phyloP scores from a whole-genome alignment of 2,329 filamentous ascomycete species.

The Grosmannia clavigera region DNA sequence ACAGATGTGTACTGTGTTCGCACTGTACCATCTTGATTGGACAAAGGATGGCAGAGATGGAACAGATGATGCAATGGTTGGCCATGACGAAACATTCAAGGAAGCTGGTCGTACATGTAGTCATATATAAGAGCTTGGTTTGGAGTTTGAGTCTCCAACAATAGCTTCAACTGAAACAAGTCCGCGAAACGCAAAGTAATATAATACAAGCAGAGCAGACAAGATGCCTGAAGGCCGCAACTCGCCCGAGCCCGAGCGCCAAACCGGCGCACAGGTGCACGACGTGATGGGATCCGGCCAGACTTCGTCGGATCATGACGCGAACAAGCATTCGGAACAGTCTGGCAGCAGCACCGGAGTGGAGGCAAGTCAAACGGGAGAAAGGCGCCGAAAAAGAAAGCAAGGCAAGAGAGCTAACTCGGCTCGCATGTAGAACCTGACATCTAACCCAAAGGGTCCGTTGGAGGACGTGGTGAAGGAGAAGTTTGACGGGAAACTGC shows the following conservation, averaged over 20 bases:
- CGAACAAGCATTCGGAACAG: slow-evolving; percentile 25
- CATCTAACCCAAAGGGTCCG: slow-evolving; percentile 53
- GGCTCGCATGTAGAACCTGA: slow-evolving; percentile 28
- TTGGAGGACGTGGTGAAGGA: slow-evolving; percentile 48
- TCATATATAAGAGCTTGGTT: background rate
- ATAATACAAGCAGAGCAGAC: background rate
- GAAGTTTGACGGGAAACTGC: slow-evolving; percentile 31
- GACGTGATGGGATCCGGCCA: slow-evolving; percentile 45
- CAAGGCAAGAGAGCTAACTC: background rate
- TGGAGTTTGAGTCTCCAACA: no score
- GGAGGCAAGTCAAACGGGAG: background rate
- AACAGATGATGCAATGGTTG: background rate
- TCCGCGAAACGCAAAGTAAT: slow-evolving; percentile 5
- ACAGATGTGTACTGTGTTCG: background rate
- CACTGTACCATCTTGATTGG: background rate
- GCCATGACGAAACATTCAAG: background rate
- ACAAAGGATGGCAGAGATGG: background rate
- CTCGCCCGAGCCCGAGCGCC: slow-evolving; percentile 62
- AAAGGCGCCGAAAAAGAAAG: background rate
- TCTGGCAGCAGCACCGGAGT: slow-evolving; percentile 1
- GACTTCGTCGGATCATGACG: slow-evolving; percentile 36
- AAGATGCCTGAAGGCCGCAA: slow-evolving; percentile 60
- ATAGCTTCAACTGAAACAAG: background rate
- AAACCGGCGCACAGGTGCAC: slow-evolving; percentile 51
- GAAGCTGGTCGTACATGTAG: background rate